Base-by-base conservation (phyloP, 129 eudicot species). In the Flaveria ramosissima region DNA sequence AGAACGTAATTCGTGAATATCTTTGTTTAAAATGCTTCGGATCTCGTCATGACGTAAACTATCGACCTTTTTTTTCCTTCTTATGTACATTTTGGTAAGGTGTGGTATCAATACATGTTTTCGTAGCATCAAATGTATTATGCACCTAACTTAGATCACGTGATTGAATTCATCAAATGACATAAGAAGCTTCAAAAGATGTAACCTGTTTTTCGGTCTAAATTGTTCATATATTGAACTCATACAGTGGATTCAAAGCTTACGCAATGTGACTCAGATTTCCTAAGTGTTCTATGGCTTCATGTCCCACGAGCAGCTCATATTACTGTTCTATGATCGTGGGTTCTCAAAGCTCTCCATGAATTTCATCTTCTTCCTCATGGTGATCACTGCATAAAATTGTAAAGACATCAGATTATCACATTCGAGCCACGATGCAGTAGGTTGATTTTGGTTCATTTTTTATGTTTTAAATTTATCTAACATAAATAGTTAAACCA, bases 321-420 rank as follows among this genome's bases (percentile, higher is more conserved):
- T 24, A 46, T 63, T 63, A 66, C 42, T 50, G 55, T 71, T 80
- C 45, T 43, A 55, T 57, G 19, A 77, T 65, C 47, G 16, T 23
- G 14, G 78, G 70, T 72, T 55, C 45, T 77, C 80, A 88, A 73
- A 88, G 90, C 67, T 86, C 94, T 12, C 60, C 76, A 15, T 73
- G 67, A 56, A 32, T 61, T 27, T 78, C 84, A 43, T 81, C 87
- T 10, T 84, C 80, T 24, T 80, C 80, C 6, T 62, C 73, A 48
- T 60, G 43, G 71, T 45, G 21, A 62, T 27, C 75, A 77, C 92
- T 78, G 81, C 75, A 61, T 27, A 6, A 53, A 68, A 52, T 81
- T 36, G 20, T 26, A 43, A 64, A 60, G 56, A 63, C 67, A 50
- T 75, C 26, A 65, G 32, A 12, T 50, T 71, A 41, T 20, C 39